Base-by-base conservation (phyloP, 2,329 filamentous ascomycete species). In the Colletotrichum sp. region DNA sequence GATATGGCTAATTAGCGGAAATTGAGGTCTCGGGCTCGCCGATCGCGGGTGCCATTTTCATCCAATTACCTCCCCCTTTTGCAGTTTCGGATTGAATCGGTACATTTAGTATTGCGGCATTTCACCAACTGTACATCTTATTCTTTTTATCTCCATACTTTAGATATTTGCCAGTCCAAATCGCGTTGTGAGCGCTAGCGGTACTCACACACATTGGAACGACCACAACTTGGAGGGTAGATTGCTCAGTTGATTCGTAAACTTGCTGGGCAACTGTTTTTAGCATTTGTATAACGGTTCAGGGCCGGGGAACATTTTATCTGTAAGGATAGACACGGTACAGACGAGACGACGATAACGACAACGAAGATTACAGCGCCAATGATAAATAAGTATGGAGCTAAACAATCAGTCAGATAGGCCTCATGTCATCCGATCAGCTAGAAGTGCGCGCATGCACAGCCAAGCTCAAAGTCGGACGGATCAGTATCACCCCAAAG, bases 141-240 rank as follows among this genome's bases (percentile, higher is more conserved):
- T 52, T 22, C 9, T n/a, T n/a, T 0, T n/a, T n/a, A n/a, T 22
- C 39, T 48, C 19, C 19, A 4, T n/a, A 4, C 1, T 19, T n/a
- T 48, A 12, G 0, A 6, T 12, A 48, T 7, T 0, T 48, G 19
- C 0, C 3, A 11, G 5, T n/a, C 9, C 3, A 48, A 48, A 48
- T 2, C 36, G 9, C 19, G 19, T 48, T 48, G 19, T 48, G 9
- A 48, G 19, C 39, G 39, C 19, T 48, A 11, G 19, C 9, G 19
- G 0, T 48, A 11, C 39, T 48, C 39, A n/a, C 39, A 48, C 19
- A 48, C 11, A 0, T 48, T 48, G 0, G 2, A 48, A 48, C 19
- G 39, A 48, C 9, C 5, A 2, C 39, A 48, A 11, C 19, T 48
- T n/a, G 39, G 7, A 2, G 4, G 4, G 5, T n/a, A n/a, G 19